A percentile compares a stretch with the other conserved stretches of the same genome.
phyloP scores from a whole-genome alignment of 495 filamentous ascomycete species.

The Daldinia decipiens region DNA sequence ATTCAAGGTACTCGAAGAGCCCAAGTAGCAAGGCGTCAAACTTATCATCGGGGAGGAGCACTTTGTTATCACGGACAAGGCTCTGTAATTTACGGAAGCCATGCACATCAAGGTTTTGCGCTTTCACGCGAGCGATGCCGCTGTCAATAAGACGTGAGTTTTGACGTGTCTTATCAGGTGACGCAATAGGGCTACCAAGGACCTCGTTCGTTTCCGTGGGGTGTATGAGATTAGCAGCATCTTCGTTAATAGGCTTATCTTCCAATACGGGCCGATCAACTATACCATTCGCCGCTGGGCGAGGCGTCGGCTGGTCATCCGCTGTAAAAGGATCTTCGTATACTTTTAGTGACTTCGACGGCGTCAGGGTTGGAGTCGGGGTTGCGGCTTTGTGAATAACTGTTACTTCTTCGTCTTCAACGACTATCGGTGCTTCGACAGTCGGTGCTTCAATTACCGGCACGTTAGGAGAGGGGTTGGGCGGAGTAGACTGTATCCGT shows the following conservation, averaged over 20 bases:
- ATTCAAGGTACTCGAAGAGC: slow-evolving; percentile 80
- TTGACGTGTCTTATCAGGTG: slow-evolving; percentile 63
- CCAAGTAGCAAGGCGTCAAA: slow-evolving; percentile 79
- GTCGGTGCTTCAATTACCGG: slow-evolving; percentile 6
- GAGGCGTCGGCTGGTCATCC: slow-evolving; percentile 57
- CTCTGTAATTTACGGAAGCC: slow-evolving; percentile 89
- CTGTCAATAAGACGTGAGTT: slow-evolving; percentile 71
- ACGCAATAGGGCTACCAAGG: slow-evolving; percentile 40
- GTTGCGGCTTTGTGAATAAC: slow-evolving; percentile 34
- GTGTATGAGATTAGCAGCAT: slow-evolving; percentile 55
- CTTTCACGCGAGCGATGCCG: slow-evolving; percentile 77
- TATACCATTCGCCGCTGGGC: slow-evolving; percentile 37
- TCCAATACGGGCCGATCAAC: slow-evolving; percentile 59
- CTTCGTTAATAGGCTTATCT: slow-evolving; percentile 64
- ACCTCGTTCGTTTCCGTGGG: slow-evolving; percentile 32
- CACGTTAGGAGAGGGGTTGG: slow-evolving; percentile 27
- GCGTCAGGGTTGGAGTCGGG: slow-evolving; percentile 50
- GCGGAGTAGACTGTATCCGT: slow-evolving; percentile 21
- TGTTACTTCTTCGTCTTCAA: slow-evolving; percentile 22
- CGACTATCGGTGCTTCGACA: slow-evolving; percentile 7
- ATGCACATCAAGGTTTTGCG: slow-evolving; percentile 79
- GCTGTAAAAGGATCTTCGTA: slow-evolving; percentile 69
- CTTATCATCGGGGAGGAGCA: slow-evolving; percentile 64
- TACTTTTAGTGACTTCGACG: slow-evolving; percentile 59
- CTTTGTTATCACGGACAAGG: slow-evolving; percentile 75